phyloP scores from a whole-genome alignment of 306 rosid genomes.

The Quercus ilex region DNA sequence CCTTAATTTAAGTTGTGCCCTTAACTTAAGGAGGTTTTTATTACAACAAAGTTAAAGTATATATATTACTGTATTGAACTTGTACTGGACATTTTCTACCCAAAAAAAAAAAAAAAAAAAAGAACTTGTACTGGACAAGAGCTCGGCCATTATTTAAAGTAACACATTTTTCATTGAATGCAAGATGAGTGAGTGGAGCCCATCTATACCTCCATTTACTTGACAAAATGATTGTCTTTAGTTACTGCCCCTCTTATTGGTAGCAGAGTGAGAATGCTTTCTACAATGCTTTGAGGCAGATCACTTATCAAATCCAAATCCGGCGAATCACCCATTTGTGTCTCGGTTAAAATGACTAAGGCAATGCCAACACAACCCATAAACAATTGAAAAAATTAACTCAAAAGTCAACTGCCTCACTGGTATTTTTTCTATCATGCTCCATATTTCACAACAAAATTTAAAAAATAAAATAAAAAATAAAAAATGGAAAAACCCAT shows the following conservation, averaged over 20 bases:
- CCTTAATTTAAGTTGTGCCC: too few species aligned
- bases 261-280: slow-evolving; percentile 33
- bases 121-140: neutral
- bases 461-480: too few species aligned
- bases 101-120: too few species aligned
- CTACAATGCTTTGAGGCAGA: slow-evolving; percentile 47
- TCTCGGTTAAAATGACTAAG: neutral
- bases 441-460: too few species aligned
- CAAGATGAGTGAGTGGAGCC: slow-evolving; percentile 36
- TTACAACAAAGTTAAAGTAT: too few species aligned
- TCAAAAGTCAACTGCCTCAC: too few species aligned
- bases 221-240: slow-evolving; percentile 42
- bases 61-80: too few species aligned
- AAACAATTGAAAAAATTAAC: too few species aligned
- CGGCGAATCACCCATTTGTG: slow-evolving; percentile 28
- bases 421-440: too few species aligned
- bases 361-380: too few species aligned
- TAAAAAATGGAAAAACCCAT: too few species aligned
- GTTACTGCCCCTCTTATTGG: slow-evolving; percentile 39
- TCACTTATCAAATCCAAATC: slow-evolving; percentile 35
- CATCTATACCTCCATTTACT: slow-evolving; percentile 51
- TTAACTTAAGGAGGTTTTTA: too few species aligned
- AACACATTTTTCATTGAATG: slow-evolving; percentile 38
- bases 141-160: slow-evolving; percentile 6
- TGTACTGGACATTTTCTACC: slow-evolving; percentile 13